Evolutionary conservation across 768 basidiomycete species (phyloP).

Genomic region (Vishniacozyma victoriae): DNA sequence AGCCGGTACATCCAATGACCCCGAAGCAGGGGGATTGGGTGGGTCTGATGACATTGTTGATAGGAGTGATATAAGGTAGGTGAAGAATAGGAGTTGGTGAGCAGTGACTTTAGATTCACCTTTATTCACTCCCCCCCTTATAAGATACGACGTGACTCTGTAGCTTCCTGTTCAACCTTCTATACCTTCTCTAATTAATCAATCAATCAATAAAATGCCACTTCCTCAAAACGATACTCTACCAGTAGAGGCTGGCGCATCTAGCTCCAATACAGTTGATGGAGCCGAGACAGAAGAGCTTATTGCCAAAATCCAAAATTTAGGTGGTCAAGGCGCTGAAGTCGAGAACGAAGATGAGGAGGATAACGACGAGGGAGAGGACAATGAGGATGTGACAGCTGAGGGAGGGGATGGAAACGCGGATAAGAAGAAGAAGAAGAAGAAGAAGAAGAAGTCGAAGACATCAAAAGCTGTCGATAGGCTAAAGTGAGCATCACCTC

Average conservation of each 20-base stretch:
- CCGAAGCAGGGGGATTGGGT: too few relatives aligned
- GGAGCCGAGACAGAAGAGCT: constrained; percentile 20
- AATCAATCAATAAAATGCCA: too few relatives aligned
- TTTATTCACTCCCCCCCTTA: too few relatives aligned
- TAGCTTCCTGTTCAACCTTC: too few relatives aligned
- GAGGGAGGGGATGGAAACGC: constrained; percentile 26
- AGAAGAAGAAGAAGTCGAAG: constrained; percentile 80
- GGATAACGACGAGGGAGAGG: constrained; percentile 20
- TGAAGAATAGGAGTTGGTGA: too few relatives aligned
- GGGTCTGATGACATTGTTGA: too few relatives aligned
- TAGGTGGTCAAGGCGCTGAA: constrained; percentile 27
- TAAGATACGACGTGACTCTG: too few relatives aligned
- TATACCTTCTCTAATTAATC: too few relatives aligned
- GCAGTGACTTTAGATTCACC: too few relatives aligned
- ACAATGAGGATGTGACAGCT: constrained; percentile 10
- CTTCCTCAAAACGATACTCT: too few relatives aligned
- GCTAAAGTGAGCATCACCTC: constrained; percentile 40
- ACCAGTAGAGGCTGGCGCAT: background rate
- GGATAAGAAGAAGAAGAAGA: constrained; percentile 67
- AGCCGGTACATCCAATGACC: too few relatives aligned
- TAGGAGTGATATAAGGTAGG: too few relatives aligned
- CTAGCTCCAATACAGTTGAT: background rate
- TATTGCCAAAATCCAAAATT: constrained; percentile 33
- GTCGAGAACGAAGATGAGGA: constrained; percentile 23
- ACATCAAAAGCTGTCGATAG: constrained; percentile 50